phyloP scores from a whole-genome alignment of 176 grass and related monocot genomes.

The Bothriochloa decipiens region DNA sequence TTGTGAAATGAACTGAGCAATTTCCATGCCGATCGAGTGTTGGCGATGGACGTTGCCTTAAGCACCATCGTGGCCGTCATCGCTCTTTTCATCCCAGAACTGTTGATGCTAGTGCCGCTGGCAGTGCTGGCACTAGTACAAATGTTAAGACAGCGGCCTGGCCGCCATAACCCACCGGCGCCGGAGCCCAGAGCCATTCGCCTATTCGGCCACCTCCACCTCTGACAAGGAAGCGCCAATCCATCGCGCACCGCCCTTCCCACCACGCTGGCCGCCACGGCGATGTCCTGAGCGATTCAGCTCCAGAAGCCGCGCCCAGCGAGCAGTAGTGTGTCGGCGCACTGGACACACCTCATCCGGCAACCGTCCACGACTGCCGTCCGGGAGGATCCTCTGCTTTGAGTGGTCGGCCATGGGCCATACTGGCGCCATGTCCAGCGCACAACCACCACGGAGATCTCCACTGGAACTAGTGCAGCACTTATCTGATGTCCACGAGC shows the following conservation, averaged over 20 bases:
- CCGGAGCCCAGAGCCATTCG: conserved; percentile 41
- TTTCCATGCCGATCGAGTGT: too few relatives aligned
- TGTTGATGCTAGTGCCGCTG: too few relatives aligned
- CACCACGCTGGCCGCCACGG: conserved; percentile 42
- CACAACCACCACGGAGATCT: conserved; percentile 40
- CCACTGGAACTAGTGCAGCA: conserved; percentile 38
- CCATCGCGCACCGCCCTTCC: conserved; percentile 50
- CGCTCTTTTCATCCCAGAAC: too few relatives aligned
- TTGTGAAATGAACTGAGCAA: too few relatives aligned
- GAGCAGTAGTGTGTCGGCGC: too few relatives aligned
- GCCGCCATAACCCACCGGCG: not conserved
- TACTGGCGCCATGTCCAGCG: conserved; percentile 52
- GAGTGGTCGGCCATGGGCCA: conserved; percentile 47
- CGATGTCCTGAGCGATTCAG: conserved; percentile 41
- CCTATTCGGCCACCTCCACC: conserved; percentile 58
- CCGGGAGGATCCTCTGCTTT: too few relatives aligned
- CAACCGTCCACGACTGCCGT: too few relatives aligned
- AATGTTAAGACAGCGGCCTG: too few relatives aligned
- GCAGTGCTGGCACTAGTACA: too few relatives aligned
- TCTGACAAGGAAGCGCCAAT: conserved; percentile 54
- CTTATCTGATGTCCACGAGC: conserved; percentile 17
- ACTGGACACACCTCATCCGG: too few relatives aligned
- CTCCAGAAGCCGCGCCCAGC: not conserved
- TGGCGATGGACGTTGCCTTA: too few relatives aligned
- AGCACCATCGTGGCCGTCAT: too few relatives aligned